A percentile compares a stretch with the other conserved stretches of the same genome.
These are phyloP conservation scores for Leccinum subgranulosum DNA, from an alignment of 768 basidiomycete genomes.

Conservation along the genomic window DNA sequence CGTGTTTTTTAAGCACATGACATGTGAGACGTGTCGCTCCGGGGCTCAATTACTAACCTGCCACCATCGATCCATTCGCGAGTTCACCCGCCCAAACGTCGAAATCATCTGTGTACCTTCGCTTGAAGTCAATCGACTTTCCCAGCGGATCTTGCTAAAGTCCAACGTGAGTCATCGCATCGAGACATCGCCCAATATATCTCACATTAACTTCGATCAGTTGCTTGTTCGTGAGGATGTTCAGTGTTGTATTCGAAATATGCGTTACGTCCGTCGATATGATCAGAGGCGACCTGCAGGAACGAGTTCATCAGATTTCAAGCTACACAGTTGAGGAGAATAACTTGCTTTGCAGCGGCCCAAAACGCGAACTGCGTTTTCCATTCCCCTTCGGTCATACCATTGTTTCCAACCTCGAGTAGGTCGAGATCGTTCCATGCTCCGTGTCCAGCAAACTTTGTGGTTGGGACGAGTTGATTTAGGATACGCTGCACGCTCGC, in stretches of 20 bases:
- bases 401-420: constrained; percentile 50
- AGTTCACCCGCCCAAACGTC: constrained; percentile 11
- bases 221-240: constrained; percentile 5
- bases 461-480: constrained; percentile 40
- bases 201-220: constrained; percentile 12
- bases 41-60: not conserved
- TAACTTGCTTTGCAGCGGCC: constrained; percentile 10
- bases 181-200: not conserved
- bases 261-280: constrained; percentile 9
- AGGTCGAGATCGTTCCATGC: constrained; percentile 52
- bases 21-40: not conserved
- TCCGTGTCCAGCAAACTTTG: constrained; percentile 45
- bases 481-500: constrained; percentile 13
- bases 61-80: constrained; percentile 6
- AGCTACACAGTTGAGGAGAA: not conserved
- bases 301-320: not conserved
- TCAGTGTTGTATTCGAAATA: not conserved
- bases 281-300: constrained; percentile 11
- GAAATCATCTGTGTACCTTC: constrained; percentile 11
- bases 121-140: constrained; percentile 3
- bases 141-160: constrained; percentile 15
- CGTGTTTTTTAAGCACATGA: not conserved
- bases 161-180: not conserved
- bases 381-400: constrained; percentile 31
- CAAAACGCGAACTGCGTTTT: constrained; percentile 12